Evolutionary conservation across 345 rosid species (phyloP), one percentile per base, ranked within the genome.

Genomic region (Pistacia atlantica): DNA sequence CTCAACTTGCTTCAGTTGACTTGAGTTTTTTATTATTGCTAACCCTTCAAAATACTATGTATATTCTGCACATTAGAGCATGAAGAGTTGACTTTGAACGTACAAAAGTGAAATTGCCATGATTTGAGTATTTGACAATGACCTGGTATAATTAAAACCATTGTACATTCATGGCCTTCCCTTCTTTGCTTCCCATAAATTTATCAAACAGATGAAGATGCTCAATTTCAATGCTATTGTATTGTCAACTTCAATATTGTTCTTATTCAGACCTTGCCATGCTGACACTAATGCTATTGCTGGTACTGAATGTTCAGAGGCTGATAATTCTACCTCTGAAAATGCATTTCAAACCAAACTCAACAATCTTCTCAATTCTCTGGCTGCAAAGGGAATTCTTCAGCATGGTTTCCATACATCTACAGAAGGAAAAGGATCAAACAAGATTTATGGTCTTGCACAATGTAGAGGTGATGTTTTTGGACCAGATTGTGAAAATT

Each of bases 381-480:
- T 87, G 1, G 68, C 80, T 13, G 55, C 64, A 42, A 77, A 75
- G n/a, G 87, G 56, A n/a, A 67, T 83, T 66, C 31, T 38, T 4
- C 71, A 25, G 25, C 65, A 67, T 54, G 89, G 89, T 3, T 87
- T 85, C 76, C 73, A 72, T 22, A 77, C 63, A 28, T 14, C 79
- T 8, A 45, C 55, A 2, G 63, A 67, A 2, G 88, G 90, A 8
- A 78, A 75, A 67, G 69, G 46, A 14, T 31, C 69, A 5, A 52
- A 17, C 71, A 84, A 51, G 75, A 66, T 85, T 72, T 82, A 80
- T 25, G 85, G 87, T 67, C 79, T 85, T 66, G 28, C 78, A 3
- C 87, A 80, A 79, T 82, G 89, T 65, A 80, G 91, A 75, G 81
- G 77, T 16, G 87, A 84, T 54, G 9, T 82, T 38, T 84, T 87